These are phyloP conservation scores for Geranium rotundifolium DNA, from an alignment of 345 rosid species.

Conservation along the genomic window DNA sequence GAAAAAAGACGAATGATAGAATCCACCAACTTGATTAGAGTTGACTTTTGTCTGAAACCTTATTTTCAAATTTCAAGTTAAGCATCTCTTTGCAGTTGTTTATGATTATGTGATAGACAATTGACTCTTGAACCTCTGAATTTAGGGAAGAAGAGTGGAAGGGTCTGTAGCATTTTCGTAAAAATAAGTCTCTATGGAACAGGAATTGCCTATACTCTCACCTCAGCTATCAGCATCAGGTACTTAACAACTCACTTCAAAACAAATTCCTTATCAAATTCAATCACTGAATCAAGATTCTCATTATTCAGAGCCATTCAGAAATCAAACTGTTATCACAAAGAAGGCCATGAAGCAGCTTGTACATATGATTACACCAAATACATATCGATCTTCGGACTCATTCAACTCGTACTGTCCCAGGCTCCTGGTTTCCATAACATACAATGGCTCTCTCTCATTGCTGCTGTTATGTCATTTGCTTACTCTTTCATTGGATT, in stretches of 20 bases:
- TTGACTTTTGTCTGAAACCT: too few relatives aligned
- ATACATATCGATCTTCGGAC: constrained; percentile 20
- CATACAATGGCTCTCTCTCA: constrained; percentile 25
- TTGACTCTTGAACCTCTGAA: neutral
- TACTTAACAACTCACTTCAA: constrained; percentile 2
- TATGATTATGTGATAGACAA: neutral
- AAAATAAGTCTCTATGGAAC: constrained; percentile 30
- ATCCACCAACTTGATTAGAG: too few relatives aligned
- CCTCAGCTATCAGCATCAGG: constrained; percentile 44
- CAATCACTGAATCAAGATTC: neutral
- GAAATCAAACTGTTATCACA: constrained; percentile 9
- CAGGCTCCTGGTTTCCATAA: constrained; percentile 27
- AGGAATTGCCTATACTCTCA: constrained; percentile 36
- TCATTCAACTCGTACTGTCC: constrained; percentile 19
- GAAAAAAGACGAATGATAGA: too few relatives aligned
- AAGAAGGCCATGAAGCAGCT: neutral
- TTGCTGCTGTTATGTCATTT: constrained; percentile 29
- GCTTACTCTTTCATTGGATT: constrained; percentile 23
- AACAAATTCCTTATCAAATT: neutral
- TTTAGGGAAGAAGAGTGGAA: constrained; percentile 28
- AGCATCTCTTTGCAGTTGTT: too few relatives aligned
- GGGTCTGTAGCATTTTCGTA: constrained; percentile 24
- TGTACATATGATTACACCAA: neutral
- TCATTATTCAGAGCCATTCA: constrained; percentile 2
- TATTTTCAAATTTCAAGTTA: too few relatives aligned